Evolutionary conservation across 2,329 filamentous ascomycete species (phyloP).

Genomic region (Aspergillus nomiae): DNA sequence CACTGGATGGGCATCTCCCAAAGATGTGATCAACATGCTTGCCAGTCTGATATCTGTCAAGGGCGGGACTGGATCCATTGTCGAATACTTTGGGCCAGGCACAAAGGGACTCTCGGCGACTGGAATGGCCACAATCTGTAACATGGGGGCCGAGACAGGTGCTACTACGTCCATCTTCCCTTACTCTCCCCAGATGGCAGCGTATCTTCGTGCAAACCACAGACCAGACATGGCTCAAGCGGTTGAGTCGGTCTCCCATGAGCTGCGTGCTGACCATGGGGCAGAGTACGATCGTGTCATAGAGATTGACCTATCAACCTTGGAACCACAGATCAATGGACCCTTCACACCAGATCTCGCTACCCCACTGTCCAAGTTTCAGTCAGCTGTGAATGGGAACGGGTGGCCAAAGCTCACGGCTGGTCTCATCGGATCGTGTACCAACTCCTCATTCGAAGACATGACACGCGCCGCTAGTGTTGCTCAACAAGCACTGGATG

Average conservation of each 20-base stretch:
- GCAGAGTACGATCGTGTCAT: constrained; percentile 95
- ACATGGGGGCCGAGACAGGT: constrained; percentile 67
- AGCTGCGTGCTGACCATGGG: constrained; percentile 83
- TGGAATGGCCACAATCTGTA: constrained; percentile 81
- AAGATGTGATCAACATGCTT: constrained; percentile 98
- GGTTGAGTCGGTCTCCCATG: constrained; percentile 77
- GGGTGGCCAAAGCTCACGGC: constrained; percentile 97
- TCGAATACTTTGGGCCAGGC: constrained; percentile 64
- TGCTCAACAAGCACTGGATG: constrained; percentile 83
- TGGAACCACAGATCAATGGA: constrained; percentile 98
- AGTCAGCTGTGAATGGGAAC: constrained; percentile 89
- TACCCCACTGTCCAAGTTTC: constrained; percentile 96
- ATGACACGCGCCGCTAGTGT: constrained; percentile 93
- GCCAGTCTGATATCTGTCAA: constrained; percentile 97
- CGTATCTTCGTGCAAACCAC: constrained; percentile 92
- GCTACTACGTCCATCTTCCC: constrained; percentile 93
- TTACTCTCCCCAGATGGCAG: constrained; percentile 74
- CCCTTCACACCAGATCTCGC: constrained; percentile 98
- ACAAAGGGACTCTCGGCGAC: constrained; percentile 74
- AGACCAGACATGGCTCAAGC: constrained; percentile 94
- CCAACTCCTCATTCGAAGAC: constrained; percentile 85
- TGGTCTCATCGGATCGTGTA: constrained; percentile 96
- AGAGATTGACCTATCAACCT: constrained; percentile 90
- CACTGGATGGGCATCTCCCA: constrained; percentile 88
- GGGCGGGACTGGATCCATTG: constrained; percentile 89